Base-by-base conservation (phyloP, 1,139 yeast genomes). In the Candida dubliniensis region DNA sequence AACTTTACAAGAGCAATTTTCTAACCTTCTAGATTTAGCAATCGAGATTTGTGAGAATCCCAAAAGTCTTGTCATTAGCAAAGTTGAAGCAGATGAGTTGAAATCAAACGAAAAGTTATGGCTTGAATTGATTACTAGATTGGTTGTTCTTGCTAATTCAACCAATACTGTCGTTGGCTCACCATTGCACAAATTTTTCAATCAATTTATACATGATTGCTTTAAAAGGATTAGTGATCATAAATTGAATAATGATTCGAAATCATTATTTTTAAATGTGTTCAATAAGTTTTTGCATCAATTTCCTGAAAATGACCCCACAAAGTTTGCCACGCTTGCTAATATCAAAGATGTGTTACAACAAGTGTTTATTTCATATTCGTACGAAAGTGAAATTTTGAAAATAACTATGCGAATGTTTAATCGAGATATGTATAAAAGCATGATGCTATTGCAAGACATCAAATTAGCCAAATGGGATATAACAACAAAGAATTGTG, bases 291-390 rank as follows among this genome's bases (percentile, higher is more conserved):
- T 82, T 50, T 59, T 82, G 0, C 35, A 12, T 18, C 23, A 18
- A 18, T 18, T 18, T 18, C 23, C 23, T 9, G 56, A 59, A 8
- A 55, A 58, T 1, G 52, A 63, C 2, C 30, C 24, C 10, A 52
- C 63, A 38, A 18, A 18, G 5, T 18, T 18, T 18, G 23, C 86
- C 0, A 71, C 76, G 0, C 54, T 83, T 24, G 76, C 81, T 0
- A 83, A 83, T 52, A 77, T 86, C n/a, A 67, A 85, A 31, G 72
- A 74, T 1, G 78, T 85, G 8, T 63, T 87, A 13, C 76, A 74
- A 36, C 89, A 85, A 44, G 76, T 85, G 6, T 82, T 84, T 49
- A 63, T 81, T 6, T 82, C 89, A 0, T 83, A 82, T 54, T 67
- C 80, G 1, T 83, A 82, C 54, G 93, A 87, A 52, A 74, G 75